phyloP scores from a whole-genome alignment of 495 filamentous ascomycete species.

The Lophiotrema nucula region DNA sequence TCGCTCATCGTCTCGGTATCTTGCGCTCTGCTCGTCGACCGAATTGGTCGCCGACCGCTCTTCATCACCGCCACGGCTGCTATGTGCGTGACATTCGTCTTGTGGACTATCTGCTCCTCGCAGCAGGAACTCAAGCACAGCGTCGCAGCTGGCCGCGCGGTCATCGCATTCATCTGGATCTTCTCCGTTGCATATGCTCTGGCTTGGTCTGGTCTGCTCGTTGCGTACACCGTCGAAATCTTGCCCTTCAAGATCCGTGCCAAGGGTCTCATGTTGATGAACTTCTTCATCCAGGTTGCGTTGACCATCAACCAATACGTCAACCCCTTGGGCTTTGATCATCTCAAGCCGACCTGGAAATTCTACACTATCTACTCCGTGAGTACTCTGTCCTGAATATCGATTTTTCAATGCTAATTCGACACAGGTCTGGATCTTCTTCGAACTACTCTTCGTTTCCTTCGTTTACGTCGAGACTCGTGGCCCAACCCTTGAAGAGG shows the following conservation, averaged over 20 bases:
- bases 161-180: slow-evolving; percentile 38
- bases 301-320: slow-evolving; percentile 53
- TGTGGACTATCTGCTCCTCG: slow-evolving; percentile 38
- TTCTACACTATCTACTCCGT: slow-evolving; percentile 37
- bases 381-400: slow-evolving; percentile 28
- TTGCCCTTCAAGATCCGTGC: slow-evolving; percentile 66
- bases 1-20: slow-evolving; percentile 29
- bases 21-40: slow-evolving; percentile 31
- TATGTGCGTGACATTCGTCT: slow-evolving; percentile 28
- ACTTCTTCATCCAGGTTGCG: slow-evolving; percentile 59
- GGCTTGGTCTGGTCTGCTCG: slow-evolving; percentile 51
- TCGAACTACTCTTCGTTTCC: slow-evolving; percentile 50
- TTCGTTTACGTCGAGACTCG: slow-evolving; percentile 69
- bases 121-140: slow-evolving; percentile 28
- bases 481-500: slow-evolving; percentile 66
- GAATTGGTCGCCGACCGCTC: slow-evolving; percentile 33
- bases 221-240: slow-evolving; percentile 61
- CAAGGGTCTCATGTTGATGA: slow-evolving; percentile 68
- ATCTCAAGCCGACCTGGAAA: slow-evolving; percentile 33
- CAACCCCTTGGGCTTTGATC: slow-evolving; percentile 38
- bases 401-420: slow-evolving; percentile 11
- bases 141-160: slow-evolving; percentile 28
- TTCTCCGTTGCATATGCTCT: slow-evolving; percentile 35
- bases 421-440: slow-evolving; percentile 30
- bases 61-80: slow-evolving; percentile 25